These are phyloP conservation scores for Persicaria maculosa DNA, from an alignment of 148 eudicot genomes.

Conservation along the genomic window DNA sequence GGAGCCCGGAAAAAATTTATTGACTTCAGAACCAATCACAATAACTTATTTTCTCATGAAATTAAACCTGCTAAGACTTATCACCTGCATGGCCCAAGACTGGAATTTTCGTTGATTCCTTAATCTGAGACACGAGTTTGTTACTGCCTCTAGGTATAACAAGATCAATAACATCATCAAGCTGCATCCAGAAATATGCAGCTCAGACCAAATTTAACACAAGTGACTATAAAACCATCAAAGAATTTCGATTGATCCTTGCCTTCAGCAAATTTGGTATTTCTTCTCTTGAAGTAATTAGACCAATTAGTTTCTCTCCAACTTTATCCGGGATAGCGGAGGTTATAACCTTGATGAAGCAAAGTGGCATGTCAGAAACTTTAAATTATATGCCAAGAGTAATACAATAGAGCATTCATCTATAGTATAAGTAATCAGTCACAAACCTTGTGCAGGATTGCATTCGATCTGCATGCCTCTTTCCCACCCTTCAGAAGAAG, in stretches of 20 bases:
- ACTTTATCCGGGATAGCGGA: conserved; percentile 66
- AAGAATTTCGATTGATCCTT: background rate
- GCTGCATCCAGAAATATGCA: conserved; percentile 33
- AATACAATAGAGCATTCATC: background rate
- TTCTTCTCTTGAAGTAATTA: conserved; percentile 86
- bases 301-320: conserved; percentile 75
- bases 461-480: conserved; percentile 85
- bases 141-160: conserved; percentile 99
- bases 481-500: conserved; percentile 94
- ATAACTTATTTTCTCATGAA: background rate
- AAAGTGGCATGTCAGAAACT: background rate
- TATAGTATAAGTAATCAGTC: background rate
- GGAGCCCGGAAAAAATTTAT: background rate
- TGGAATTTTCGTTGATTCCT: conserved; percentile 94
- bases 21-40: background rate
- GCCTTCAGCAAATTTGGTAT: conserved; percentile 93
- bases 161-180: conserved; percentile 96
- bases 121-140: conserved; percentile 89
- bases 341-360: conserved; percentile 57
- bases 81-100: conserved; percentile 96
- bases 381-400: background rate
- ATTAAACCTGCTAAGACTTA: background rate
- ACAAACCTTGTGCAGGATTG: conserved; percentile 78
- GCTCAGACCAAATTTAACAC: background rate
- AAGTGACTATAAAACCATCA: background rate